These are phyloP conservation scores for Monosporascus sp. DNA, from an alignment of 2,329 filamentous ascomycete genomes.

Conservation along the genomic window DNA sequence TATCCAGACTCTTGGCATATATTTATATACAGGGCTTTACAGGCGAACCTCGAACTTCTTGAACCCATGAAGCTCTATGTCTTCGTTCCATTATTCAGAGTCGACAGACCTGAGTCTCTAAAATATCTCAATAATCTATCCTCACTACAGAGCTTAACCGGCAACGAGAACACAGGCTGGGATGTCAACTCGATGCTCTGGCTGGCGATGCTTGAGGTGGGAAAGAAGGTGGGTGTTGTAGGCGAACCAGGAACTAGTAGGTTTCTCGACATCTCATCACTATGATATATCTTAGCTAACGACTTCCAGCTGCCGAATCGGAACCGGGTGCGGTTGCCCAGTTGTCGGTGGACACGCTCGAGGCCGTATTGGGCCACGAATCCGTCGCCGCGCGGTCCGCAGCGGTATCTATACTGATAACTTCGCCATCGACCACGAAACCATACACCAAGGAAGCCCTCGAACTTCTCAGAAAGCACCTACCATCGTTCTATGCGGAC, in stretches of 20 bases:
- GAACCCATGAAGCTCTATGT: constrained; percentile 61
- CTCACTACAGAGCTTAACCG: constrained; percentile 40
- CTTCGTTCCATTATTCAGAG: constrained; percentile 56
- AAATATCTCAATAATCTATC: constrained; percentile 54
- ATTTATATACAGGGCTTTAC: constrained; percentile 49
- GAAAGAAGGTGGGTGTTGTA: constrained; percentile 64
- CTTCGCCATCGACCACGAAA: constrained; percentile 67
- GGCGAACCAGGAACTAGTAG: constrained; percentile 54
- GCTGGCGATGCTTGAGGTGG: constrained; percentile 63
- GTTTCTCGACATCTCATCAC: constrained; percentile 6
- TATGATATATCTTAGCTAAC: constrained; percentile 6
- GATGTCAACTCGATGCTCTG: constrained; percentile 54
- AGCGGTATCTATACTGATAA: constrained; percentile 75
- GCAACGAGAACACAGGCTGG: constrained; percentile 38
- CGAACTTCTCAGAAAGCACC: constrained; percentile 54
- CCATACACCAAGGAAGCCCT: constrained; percentile 63
- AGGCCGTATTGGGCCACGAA: constrained; percentile 47
- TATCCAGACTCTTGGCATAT: constrained; percentile 45
- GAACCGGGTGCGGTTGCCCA: constrained; percentile 24
- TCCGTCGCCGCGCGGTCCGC: constrained; percentile 66
- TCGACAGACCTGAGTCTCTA: constrained; percentile 47
- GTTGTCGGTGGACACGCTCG: constrained; percentile 40
- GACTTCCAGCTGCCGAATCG: constrained; percentile 8
- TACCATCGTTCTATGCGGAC: constrained; percentile 73
- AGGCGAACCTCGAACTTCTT: constrained; percentile 44